phyloP scores from a whole-genome alignment of 2,329 filamentous ascomycete species.

The Aspergillus piperis region DNA sequence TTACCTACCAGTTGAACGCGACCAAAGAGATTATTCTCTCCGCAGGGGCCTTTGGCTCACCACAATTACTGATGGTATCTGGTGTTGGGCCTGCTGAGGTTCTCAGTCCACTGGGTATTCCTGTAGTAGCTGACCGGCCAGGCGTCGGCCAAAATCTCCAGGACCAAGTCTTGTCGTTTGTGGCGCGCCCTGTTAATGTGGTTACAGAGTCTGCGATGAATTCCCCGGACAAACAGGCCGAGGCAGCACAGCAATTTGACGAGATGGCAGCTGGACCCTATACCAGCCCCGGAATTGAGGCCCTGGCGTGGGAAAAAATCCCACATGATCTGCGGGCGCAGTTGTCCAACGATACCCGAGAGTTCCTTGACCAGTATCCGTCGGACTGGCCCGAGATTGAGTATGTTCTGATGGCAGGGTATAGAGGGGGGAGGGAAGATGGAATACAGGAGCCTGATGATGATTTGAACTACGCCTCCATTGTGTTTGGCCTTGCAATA shows the following conservation, averaged over 20 bases:
- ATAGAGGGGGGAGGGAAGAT: not conserved
- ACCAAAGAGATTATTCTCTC: constrained; percentile 47
- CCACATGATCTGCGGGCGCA: not conserved
- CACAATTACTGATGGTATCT: constrained; percentile 50
- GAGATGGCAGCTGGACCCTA: not conserved
- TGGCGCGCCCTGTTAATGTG: constrained; percentile 28
- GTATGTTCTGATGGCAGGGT: not conserved
- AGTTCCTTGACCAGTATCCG: not conserved
- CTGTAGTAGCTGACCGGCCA: constrained; percentile 47
- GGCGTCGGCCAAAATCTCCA: constrained; percentile 49
- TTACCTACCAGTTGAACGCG: constrained; percentile 7
- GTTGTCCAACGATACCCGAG: not conserved
- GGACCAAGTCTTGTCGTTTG: constrained; percentile 31
- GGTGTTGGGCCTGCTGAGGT: constrained; percentile 48
- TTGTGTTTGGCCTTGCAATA: constrained; percentile 37
- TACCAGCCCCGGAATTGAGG: constrained; percentile 4
- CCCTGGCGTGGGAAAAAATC: constrained; percentile 16
- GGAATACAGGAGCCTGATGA: not conserved
- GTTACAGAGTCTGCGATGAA: constrained; percentile 23
- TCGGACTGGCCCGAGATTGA: constrained; percentile 17
- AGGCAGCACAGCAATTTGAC: constrained; percentile 4
- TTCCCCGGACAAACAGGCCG: not conserved
- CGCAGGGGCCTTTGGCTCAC: constrained; percentile 45
- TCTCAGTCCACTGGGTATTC: constrained; percentile 44
- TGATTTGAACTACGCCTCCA: constrained; percentile 33